phyloP scores from a whole-genome alignment of 78 protist species.

The Dictyostelium firmibasis region DNA sequence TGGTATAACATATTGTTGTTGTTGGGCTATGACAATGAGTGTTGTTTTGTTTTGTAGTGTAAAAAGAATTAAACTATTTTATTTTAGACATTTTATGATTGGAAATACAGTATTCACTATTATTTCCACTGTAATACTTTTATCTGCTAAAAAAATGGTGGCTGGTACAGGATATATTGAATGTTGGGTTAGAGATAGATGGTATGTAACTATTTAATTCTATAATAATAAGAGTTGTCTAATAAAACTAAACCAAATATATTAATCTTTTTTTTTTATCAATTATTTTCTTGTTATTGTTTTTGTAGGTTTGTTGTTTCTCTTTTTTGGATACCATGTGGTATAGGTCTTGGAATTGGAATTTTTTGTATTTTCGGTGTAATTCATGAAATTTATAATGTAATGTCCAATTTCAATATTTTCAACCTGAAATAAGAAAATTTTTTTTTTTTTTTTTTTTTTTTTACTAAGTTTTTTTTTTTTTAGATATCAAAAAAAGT shows the following conservation, averaged over 20 bases:
- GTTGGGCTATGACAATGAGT: constrained; percentile 44
- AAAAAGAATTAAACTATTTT: neutral
- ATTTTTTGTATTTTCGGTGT: neutral
- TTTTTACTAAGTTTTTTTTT: neutral
- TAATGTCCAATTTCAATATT: neutral
- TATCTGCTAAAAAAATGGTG: neutral
- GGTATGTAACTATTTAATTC: neutral
- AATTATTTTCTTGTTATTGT: neutral
- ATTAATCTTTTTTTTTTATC: too few relatives aligned
- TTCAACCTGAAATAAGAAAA: neutral
- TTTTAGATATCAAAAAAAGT: constrained; percentile 6
- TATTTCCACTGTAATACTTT: neutral
- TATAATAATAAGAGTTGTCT: too few relatives aligned
- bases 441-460: too few relatives aligned
- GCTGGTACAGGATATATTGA: constrained; percentile 13
- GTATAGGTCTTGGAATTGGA: neutral
- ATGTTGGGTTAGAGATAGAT: constrained; percentile 30
- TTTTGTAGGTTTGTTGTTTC: neutral
- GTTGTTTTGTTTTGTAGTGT: constrained; percentile 5
- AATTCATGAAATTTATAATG: constrained; percentile 24
- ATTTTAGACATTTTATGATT: neutral
- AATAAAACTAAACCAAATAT: too few relatives aligned
- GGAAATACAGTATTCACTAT: neutral
- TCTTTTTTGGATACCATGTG: constrained; percentile 25
- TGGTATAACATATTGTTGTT: neutral